phyloP scores from a whole-genome alignment of 108 stramenopile genomes.

The Licmophora abbreviata region DNA sequence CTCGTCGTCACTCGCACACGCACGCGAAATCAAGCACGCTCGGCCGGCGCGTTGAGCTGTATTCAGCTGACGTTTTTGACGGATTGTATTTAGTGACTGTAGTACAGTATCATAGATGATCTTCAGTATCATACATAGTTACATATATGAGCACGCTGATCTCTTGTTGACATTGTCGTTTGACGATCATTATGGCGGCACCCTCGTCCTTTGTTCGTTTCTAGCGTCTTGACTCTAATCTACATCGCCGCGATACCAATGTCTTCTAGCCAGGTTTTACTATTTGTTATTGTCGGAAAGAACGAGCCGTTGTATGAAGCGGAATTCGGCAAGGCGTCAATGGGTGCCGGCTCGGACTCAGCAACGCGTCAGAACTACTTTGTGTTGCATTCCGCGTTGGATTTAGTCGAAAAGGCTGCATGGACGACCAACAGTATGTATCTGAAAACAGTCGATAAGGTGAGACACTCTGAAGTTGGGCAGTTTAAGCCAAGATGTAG shows the following conservation, averaged over 20 bases:
- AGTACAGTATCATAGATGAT: no score
- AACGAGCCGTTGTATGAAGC: conserved; percentile 85
- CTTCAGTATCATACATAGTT: no score
- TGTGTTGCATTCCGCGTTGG: conserved; percentile 86
- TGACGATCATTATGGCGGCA: not conserved
- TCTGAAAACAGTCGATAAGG: conserved; percentile 86
- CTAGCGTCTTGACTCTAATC: not conserved
- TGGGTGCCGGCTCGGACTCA: conserved; percentile 42
- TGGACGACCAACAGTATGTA: conserved; percentile 88
- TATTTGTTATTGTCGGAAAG: conserved; percentile 80
- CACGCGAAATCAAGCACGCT: no score
- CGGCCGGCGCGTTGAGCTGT: no score
- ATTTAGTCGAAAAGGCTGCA: conserved; percentile 85
- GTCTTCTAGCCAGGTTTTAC: conserved; percentile 18
- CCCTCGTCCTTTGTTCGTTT: not conserved
- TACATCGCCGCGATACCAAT: not conserved
- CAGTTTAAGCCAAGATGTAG: no score
- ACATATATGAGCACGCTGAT: no score
- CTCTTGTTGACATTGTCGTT: not conserved
- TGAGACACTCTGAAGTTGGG: no score
- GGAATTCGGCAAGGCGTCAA: conserved; percentile 35
- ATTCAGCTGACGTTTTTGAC: no score
- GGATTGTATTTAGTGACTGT: no score
- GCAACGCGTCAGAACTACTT: conserved; percentile 90
- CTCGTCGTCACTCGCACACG: no score